phyloP scores from a whole-genome alignment of 73 alveolate species.

The Diophrys appendiculata region DNA sequence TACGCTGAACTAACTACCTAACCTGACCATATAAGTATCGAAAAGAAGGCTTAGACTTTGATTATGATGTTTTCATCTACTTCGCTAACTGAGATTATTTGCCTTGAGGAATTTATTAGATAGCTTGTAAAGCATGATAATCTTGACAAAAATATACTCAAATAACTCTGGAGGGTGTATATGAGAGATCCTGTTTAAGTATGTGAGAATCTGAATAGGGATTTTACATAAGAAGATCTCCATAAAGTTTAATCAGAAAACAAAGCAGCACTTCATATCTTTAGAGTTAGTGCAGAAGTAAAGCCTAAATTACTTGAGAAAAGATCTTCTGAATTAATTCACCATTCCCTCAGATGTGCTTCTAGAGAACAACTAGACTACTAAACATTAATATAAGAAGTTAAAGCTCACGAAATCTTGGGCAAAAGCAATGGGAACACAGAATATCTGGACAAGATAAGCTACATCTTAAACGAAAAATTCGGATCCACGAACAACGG shows the following conservation, averaged over 20 bases:
- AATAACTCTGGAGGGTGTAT: constrained; percentile 1
- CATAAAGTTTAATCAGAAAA: constrained; percentile 21
- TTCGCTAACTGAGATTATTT: constrained; percentile 68
- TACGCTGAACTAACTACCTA: constrained; percentile 65
- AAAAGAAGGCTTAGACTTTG: constrained; percentile 58
- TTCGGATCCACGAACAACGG: too few relatives aligned
- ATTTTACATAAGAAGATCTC: too few relatives aligned
- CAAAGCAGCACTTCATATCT: constrained; percentile 34
- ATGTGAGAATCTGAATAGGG: neutral
- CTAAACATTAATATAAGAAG: constrained; percentile 25
- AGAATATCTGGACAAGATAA: too few relatives aligned
- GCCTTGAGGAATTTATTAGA: too few relatives aligned
- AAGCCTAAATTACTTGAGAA: neutral
- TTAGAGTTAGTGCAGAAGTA: constrained; percentile 45
- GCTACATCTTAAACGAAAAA: too few relatives aligned
- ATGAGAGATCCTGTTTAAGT: neutral
- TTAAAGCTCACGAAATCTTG: too few relatives aligned
- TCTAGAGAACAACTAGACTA: constrained; percentile 31
- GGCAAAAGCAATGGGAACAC: too few relatives aligned
- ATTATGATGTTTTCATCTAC: constrained; percentile 63
- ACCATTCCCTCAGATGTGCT: neutral
- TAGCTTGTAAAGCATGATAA: too few relatives aligned
- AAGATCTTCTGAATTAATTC: neutral
- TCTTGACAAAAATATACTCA: neutral
- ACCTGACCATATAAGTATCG: constrained; percentile 46